Base-by-base conservation (phyloP, 208 protist species). In the Wallacemonas sp. region DNA sequence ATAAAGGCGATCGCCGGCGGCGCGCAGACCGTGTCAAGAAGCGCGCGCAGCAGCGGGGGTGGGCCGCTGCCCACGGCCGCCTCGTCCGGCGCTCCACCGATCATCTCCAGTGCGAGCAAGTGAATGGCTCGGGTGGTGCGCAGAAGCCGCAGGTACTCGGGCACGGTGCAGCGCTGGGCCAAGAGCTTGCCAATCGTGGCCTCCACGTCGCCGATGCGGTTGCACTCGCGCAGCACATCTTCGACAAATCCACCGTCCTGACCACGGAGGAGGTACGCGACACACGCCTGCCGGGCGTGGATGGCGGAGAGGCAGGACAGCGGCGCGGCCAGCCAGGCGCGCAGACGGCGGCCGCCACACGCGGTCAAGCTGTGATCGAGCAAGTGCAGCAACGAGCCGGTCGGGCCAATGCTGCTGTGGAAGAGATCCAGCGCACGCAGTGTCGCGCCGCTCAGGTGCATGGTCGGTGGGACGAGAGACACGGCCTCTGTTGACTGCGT, bases 391-490 rank as follows among this genome's bases (percentile, higher is more conserved):
- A 96, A 62, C 16, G 87, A 89, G 22, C 82, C 81, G 16, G 68
- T 46, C 3, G 41, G 31, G 18, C 85, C 79, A 23, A 65, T 61
- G 61, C 81, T 82, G 71, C 83, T 91, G 74, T 85, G 68, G 57
- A 96, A 93, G n/a, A 96, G 54, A 61, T 96, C 87, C 61, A 96
- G 70, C 1, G 90, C 90, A 14, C 87, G 71, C 67, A 96, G 66
- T 22, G 90, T 87, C 28, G 65, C 82, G 7, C 87, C 90, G 0
- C 87, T 84, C 3, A 96, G 65, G 16, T 52, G 44, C 74, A 90
- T 57, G 50, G 54, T 44, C 70, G 68, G 41, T 44, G 49, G 28
- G n/a, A n/a, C n/a, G n/a, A n/a, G n/a, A n/a, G n/a, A n/a, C n/a
- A n/a, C n/a, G n/a, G n/a, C n/a, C n/a, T n/a, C n/a, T n/a, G n/a